phyloP scores from a whole-genome alignment of 108 stramenopile species.

The Nannochloropsis gaditana region DNA sequence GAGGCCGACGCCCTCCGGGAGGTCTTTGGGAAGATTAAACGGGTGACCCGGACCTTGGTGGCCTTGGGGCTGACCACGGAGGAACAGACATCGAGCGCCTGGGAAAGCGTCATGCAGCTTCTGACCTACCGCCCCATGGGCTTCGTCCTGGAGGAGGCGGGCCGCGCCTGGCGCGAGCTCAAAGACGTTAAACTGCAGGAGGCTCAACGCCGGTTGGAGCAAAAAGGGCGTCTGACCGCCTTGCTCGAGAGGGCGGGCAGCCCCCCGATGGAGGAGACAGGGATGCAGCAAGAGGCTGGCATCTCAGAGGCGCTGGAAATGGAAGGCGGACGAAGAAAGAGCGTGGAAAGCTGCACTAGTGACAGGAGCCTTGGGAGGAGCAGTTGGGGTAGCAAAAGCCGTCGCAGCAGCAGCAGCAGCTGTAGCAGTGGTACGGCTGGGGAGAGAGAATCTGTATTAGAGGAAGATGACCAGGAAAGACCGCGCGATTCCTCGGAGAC shows the following conservation, averaged over 20 bases:
- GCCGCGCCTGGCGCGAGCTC: not conserved
- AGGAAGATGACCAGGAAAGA: too few relatives aligned
- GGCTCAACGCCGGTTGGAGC: not conserved
- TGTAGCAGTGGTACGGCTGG: not conserved
- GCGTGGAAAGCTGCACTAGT: not conserved
- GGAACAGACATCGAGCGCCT: not conserved
- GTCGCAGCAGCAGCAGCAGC: conserved; percentile 1
- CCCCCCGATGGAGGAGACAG: not conserved
- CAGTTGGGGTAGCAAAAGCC: not conserved
- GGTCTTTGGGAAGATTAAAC: not conserved
- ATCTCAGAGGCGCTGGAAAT: not conserved
- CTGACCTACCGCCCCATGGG: not conserved
- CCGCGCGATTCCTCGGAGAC: too few relatives aligned
- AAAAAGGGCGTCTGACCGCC: not conserved
- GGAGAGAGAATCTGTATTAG: not conserved
- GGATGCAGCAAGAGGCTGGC: not conserved
- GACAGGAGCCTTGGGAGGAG: not conserved
- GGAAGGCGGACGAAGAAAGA: not conserved
- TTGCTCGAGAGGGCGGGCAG: not conserved
- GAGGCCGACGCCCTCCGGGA: not conserved
- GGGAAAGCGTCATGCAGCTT: not conserved
- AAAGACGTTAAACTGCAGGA: not conserved
- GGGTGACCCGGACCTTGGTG: conserved; percentile 1
- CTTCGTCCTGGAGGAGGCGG: not conserved
- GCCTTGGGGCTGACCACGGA: not conserved